A percentile compares a stretch with the other conserved stretches of the same genome.
Conservation (phyloP, 345 rosid genomes). For the Hirschfeldia incana region DNA sequence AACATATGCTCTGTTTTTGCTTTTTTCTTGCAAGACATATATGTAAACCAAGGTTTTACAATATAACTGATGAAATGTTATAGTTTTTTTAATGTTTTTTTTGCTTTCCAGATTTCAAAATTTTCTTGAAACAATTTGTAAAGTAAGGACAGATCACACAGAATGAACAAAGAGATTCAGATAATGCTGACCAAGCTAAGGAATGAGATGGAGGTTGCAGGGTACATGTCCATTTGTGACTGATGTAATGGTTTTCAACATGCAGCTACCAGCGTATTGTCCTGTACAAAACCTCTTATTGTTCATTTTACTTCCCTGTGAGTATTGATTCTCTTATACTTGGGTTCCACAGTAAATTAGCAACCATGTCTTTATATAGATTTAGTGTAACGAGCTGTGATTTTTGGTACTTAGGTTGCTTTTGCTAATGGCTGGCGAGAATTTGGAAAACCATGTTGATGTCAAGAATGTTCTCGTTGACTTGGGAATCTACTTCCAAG, state of each 20-base stretch:
- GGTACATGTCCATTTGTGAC: neutral
- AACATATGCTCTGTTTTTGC: no score
- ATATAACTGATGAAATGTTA: no score
- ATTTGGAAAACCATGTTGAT: slow-evolving; percentile 60
- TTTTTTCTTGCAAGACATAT: no score
- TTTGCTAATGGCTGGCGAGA: slow-evolving; percentile 72
- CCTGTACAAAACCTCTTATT: slow-evolving; percentile 73
- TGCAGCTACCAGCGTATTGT: slow-evolving; percentile 75
- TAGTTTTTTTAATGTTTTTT: no score
- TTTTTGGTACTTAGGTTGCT: slow-evolving; percentile 57
- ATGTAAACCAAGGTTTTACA: no score
- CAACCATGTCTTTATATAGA: neutral
- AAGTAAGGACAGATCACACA: neutral
- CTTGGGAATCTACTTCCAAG: slow-evolving; percentile 81
- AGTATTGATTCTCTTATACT: slow-evolving; percentile 31
- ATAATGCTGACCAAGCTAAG: neutral
- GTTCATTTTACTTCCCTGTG: slow-evolving; percentile 79
- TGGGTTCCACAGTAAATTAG: neutral
- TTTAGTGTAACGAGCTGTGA: neutral
- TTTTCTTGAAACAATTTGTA: no score
- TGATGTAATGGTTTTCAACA: slow-evolving; percentile 20
- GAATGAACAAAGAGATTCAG: neutral
- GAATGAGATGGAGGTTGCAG: neutral
- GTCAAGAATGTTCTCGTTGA: slow-evolving; percentile 68
- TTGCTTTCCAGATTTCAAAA: no score